These are phyloP conservation scores for Phytopythium oedochilum DNA, from an alignment of 352 stramenopile species.

Conservation along the genomic window DNA sequence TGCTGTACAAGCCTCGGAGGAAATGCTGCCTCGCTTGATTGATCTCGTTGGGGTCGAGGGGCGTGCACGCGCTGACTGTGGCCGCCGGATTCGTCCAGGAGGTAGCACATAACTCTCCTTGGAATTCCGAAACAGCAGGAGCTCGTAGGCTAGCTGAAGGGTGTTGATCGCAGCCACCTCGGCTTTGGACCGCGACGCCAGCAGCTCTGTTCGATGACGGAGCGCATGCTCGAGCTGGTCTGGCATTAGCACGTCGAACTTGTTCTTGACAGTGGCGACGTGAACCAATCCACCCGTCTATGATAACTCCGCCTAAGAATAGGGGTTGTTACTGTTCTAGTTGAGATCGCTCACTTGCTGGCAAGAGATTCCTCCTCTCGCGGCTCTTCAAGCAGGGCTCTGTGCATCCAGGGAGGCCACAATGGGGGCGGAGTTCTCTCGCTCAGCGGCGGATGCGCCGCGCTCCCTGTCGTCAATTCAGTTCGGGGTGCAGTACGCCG, in stretches of 20 bases:
- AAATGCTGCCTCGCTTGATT: not conserved
- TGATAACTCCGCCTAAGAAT: not conserved
- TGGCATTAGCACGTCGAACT: not conserved
- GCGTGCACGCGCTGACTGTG: constrained; percentile 9
- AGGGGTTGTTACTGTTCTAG: not conserved
- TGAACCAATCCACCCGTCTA: too few species aligned
- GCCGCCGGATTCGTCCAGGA: constrained; percentile 6
- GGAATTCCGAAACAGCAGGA: not conserved
- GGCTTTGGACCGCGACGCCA: constrained; percentile 1
- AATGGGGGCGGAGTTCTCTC: constrained; percentile 44
- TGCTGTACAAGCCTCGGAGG: not conserved
- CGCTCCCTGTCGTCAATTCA: constrained; percentile 16
- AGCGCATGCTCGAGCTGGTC: constrained; percentile 7
- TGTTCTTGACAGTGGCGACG: not conserved
- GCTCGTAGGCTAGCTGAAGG: not conserved
- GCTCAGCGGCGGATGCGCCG: constrained; percentile 2
- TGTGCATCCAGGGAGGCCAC: too few species aligned
- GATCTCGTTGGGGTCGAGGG: constrained; percentile 6
- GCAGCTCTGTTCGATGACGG: not conserved
- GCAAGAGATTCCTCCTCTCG: not conserved
- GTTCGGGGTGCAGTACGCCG: constrained; percentile 44
- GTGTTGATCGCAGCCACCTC: constrained; percentile 4
- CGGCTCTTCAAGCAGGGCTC: constrained; percentile 12
- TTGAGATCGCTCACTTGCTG: not conserved
- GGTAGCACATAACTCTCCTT: not conserved